Base-by-base conservation (phyloP, 2,329 filamentous ascomycete genomes). In the Pleoardoris graminearum region DNA sequence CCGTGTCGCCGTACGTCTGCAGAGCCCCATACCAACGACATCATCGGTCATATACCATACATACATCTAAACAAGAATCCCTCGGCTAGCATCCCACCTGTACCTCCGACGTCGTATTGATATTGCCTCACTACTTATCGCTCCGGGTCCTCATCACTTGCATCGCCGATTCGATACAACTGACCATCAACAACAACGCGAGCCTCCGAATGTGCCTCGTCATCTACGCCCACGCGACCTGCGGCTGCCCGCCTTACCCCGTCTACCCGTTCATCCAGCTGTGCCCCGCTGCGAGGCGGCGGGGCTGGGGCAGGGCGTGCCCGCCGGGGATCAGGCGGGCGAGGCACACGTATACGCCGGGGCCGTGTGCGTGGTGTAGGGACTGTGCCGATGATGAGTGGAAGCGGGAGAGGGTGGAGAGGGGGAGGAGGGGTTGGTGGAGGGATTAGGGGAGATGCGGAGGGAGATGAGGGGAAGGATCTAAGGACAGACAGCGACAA, bases 151-250 rank as follows among this genome's bases (percentile, higher is more conserved):
- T 32, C 4, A 32, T n/a, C 10, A 36, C 17, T 17, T n/a, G n/a
- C n/a, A n/a, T n/a, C n/a, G n/a, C n/a, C n/a, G n/a, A 16, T n/a
- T 8, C 12, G 12, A 17, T 16, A 16, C 21, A 17, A 11, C 30
- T 19, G 10, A 23, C 19, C 25, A 37, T 23, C 21, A 38, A 33
- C 37, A 43, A 33, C 21, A 17, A n/a, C n/a, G n/a, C n/a, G n/a
- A n/a, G n/a, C n/a, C n/a, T n/a, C n/a, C n/a, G n/a, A 37, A 70
- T 69, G 68, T 71, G 67, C 48, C 32, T 47, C 23, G 55, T 67
- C 25, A 32, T 62, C 38, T 71, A 66, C 56, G 30, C 45, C n/a
- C 35, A 42, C 12, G 38, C 45, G 12, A 49, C 39, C 7, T 71
- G 68, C 50, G 53, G 55, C n/a, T 71, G 68, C 27, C 63, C 67